Evolutionary conservation across 352 stramenopile species (phyloP), one percentile per base, ranked within the genome.

Genomic region (Elongisporangium anandrum): DNA sequence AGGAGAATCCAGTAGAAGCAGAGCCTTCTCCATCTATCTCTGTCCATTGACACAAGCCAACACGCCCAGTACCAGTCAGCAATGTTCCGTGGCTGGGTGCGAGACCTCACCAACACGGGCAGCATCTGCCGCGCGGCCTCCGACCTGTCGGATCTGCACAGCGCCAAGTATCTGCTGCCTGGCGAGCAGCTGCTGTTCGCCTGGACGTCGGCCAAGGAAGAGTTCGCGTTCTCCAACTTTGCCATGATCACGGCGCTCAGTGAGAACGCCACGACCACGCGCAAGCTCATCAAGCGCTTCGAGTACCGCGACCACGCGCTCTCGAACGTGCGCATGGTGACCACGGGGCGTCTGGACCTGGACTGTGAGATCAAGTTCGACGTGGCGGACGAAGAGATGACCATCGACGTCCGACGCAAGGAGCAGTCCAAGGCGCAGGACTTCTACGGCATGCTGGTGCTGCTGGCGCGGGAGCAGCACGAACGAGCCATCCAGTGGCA

Each of bases 341-440:
- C 77, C 9, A 79, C 75, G 3, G 77, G 77, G 0, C 72, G 73
- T 21, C 56, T 83, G 19, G 77, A 87, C 48, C 77, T 75, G 29
- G 77, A 87, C 65, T 87, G 77, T 47, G 77, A 85, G 64, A 82
- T 87, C 65, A 85, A 87, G 63, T 85, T 87, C 63, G 20, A 45
- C 15, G 81, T 87, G 48, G 77, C 75, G 17, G 57, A 68, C 2
- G 23, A 57, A 13, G 24, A 70, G 15, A 54, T 85, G 9, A 79
- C 60, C 41, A 85, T 87, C 49, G 77, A 87, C 59, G 81, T 85
- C 41, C 75, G 71, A 9, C 60, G 63, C 6, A 81, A 83, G 39
- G 77, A 87, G 48, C 72, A 85, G 52, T 51, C 60, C 19, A 55
- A 64, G 29, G 75, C 76, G 34, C 81, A 85, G 51, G 49, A 52